Percentiles rank a stretch among this genome's conserved stretches.
Evolutionary conservation across 2,329 filamentous ascomycete genomes (phyloP).

Genomic region (Salinomyces thailandicus): DNA sequence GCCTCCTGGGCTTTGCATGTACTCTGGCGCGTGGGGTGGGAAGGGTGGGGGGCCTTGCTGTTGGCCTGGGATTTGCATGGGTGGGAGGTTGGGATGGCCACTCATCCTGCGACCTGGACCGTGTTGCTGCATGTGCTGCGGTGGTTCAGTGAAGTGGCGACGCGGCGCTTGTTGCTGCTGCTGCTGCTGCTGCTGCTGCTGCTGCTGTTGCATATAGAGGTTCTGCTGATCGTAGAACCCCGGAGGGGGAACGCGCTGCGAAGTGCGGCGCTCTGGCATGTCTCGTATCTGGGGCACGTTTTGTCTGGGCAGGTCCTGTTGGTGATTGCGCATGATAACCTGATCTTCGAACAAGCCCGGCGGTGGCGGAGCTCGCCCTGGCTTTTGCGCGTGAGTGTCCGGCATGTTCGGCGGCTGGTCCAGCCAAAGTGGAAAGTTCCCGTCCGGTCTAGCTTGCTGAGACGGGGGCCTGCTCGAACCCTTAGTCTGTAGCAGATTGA

Average conservation of each 20-base stretch:
- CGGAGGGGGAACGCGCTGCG: slow-evolving; percentile 21
- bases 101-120: slow-evolving; percentile 15
- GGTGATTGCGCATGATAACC: slow-evolving; percentile 21
- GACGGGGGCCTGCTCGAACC: slow-evolving; percentile 26
- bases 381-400: slow-evolving; percentile 29
- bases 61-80: slow-evolving; percentile 20
- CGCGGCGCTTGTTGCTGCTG: slow-evolving; percentile 19
- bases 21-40: slow-evolving; percentile 11
- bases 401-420: slow-evolving; percentile 19
- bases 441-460: slow-evolving; percentile 21
- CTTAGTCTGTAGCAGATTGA: slow-evolving; percentile 59
- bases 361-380: slow-evolving; percentile 21
- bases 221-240: slow-evolving; percentile 25
- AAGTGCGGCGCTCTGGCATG: slow-evolving; percentile 13
- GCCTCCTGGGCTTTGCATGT: slow-evolving; percentile 11
- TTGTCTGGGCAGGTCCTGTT: slow-evolving; percentile 13
- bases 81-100: slow-evolving; percentile 19
- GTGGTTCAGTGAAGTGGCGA: slow-evolving; percentile 16
- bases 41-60: slow-evolving; percentile 8
- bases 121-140: slow-evolving; percentile 11
- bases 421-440: slow-evolving; percentile 27
- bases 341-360: slow-evolving; percentile 28
- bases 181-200: slow-evolving; percentile 18
- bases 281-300: slow-evolving; percentile 12
- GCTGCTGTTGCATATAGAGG: slow-evolving; percentile 21